phyloP scores from a whole-genome alignment of 768 basidiomycete species.

The Phanerochaete carnosa region DNA sequence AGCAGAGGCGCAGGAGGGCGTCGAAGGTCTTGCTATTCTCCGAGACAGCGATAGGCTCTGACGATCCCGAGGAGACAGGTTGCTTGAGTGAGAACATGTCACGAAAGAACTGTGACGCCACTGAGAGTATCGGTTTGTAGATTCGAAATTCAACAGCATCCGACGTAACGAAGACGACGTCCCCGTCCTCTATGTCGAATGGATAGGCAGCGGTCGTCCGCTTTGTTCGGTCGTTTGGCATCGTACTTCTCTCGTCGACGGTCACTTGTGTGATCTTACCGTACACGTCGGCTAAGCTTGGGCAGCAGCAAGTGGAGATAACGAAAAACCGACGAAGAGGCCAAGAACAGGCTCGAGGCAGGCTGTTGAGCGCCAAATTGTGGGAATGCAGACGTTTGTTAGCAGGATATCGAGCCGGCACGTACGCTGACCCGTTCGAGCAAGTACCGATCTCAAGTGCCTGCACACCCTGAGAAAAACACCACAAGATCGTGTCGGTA shows the following conservation, averaged over 20 bases:
- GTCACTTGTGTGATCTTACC: too few species aligned
- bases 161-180: background rate
- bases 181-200: background rate
- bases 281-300: too few species aligned
- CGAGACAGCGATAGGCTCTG: slow-evolving; percentile 8
- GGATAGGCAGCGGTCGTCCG: background rate
- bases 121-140: background rate
- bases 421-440: too few species aligned
- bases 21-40: slow-evolving; percentile 19
- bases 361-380: too few species aligned
- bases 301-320: too few species aligned
- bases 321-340: too few species aligned
- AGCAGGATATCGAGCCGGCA: too few species aligned
- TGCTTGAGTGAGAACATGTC: slow-evolving; percentile 7
- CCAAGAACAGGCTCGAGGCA: too few species aligned
- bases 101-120: slow-evolving; percentile 5
- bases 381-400: too few species aligned
- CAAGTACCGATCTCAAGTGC: too few species aligned
- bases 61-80: background rate
- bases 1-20: slow-evolving; percentile 10
- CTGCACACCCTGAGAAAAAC: too few species aligned
- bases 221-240: background rate
- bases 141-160: slow-evolving; percentile 1
- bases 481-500: too few species aligned
- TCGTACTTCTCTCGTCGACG: background rate